phyloP scores from a whole-genome alignment of 805 yeast genomes.

The Wickerhamomyces subpelliculosus region DNA sequence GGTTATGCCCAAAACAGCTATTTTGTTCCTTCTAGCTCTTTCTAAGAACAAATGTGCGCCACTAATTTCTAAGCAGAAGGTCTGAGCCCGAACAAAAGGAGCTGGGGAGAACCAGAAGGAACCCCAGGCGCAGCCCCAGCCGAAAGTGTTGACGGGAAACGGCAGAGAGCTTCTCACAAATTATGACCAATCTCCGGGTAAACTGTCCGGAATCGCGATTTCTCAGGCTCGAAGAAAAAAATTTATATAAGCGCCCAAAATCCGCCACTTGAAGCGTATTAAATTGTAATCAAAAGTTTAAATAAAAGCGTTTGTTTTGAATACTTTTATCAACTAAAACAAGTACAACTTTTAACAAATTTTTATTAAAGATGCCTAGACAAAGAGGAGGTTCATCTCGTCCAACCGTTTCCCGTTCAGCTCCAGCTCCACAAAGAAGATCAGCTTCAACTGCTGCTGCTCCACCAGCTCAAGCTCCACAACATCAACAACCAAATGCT shows the following conservation, averaged over 20 bases:
- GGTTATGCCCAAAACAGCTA: no score
- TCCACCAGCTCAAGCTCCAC: slow-evolving; percentile 41
- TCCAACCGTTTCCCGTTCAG: slow-evolving; percentile 34
- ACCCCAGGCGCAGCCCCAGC: no score
- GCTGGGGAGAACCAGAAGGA: no score
- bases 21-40: no score
- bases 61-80: no score
- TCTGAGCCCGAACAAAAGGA: no score
- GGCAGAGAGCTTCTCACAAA: no score
- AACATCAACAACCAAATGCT: slow-evolving; percentile 27
- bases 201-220: no score
- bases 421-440: slow-evolving; percentile 53
- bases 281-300: not conserved
- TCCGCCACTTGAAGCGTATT: slow-evolving; percentile 1
- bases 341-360: no score
- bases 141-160: no score
- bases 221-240: not conserved
- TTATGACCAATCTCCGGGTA: no score
- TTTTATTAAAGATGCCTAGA: slow-evolving; percentile 37
- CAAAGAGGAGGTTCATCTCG: slow-evolving; percentile 40
- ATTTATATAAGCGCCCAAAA: not conserved
- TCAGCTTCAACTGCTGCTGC: slow-evolving; percentile 78
- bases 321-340: not conserved
- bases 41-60: no score
- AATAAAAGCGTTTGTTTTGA: slow-evolving; percentile 1